Evolutionary conservation across 805 yeast species (phyloP), one percentile per base, ranked within the genome.

Genomic region (Starmerella lactis-condensi): DNA sequence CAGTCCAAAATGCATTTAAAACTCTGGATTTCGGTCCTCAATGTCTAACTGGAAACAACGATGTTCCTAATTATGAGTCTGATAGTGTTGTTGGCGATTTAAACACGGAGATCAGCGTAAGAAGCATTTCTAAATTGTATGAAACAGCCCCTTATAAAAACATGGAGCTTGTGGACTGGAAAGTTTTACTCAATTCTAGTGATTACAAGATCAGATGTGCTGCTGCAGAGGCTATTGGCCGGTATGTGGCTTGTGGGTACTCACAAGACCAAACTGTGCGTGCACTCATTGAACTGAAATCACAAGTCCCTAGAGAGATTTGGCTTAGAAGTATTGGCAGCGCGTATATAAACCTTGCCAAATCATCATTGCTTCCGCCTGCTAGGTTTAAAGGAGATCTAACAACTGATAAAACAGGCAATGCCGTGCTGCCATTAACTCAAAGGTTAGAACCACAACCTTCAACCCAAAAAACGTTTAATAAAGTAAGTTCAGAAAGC

Each of bases 221-320:
- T 1, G 37, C 35, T 7, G 29, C 42, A 4, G 31, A 34, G 4
- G 16, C 23, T 3, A 20, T 34, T 13, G 35, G 35, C 13, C 21
- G 19, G 5, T 39, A 36, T 17, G 26, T 33, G 8, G 31, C 36
- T 4, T 26, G 16, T 17, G 35, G 35, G 9, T n/a, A 9, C 4
- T 35, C 27, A 13, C 42, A 39, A 17, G 39, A 36, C 4, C 3
- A n/a, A 2, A 28, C 38, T 3, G 18, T 39, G n/a, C 16, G 17
- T 10, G 18, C 26, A 22, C 24, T 39, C 2, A 26, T 36, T 27
- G n/a, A 19, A 12, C 22, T 24, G 4, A 30, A 27, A n/a, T 22
- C 20, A 1, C 14, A 17, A 2, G 16, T 30, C 9, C 19, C 42
- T 2, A 14, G 26, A 14, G 40, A 36, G 15, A 34, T 31, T 4